Base-by-base conservation (phyloP, 768 basidiomycete species). In the Albatrellus ellisii region DNA sequence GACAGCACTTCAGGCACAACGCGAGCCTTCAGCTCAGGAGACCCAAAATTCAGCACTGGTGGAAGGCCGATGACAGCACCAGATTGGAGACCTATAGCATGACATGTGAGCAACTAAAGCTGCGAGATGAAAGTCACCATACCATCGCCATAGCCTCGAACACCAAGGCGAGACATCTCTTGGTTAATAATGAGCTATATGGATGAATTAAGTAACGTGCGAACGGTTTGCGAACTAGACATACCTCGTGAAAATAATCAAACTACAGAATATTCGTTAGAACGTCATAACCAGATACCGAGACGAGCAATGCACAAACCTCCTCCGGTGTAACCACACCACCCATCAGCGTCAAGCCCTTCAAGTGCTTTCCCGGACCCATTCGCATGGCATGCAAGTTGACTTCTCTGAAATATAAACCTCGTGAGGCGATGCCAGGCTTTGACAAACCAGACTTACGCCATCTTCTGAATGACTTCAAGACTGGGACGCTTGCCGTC, bases 351-450 rank as follows among this genome's bases (percentile, higher is more conserved):
- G 64, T 69, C n/a, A 69, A 67, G 2, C 92, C 91, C 56, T 86
- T 68, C 39, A 92, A 62, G 52, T 91, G 88, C 53, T 82, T 86
- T 15, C 85, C 86, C 2, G 92, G 92, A 5, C 92, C 92, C 65
- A 94, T 70, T n/a, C 89, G 72, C 88, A 95, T 94, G 7, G 87
- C 85, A 56, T 88, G 83, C 17, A 97, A 41, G 51, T 89, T 77
- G 22, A 75, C 46, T 43, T 77, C 77, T 6, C 77, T 82, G 45
- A 20, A 27, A 35, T 7, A 26, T 56, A 26, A 9, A 6, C 26
- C 17, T 46, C 7, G 35, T 15, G 18, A 12, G 20, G 25, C 9
- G 20, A 10, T 11, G 3, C 9, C 15, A 3, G 26, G 36, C 15
- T 15, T 7, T 24, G 26, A 31, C 5, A 35, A 12, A 32, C 2